Percentiles rank a stretch among this genome's conserved stretches.
phyloP scores from a whole-genome alignment of 2,329 filamentous ascomycete species.

The Phaeosphaeriaceae sp. region DNA sequence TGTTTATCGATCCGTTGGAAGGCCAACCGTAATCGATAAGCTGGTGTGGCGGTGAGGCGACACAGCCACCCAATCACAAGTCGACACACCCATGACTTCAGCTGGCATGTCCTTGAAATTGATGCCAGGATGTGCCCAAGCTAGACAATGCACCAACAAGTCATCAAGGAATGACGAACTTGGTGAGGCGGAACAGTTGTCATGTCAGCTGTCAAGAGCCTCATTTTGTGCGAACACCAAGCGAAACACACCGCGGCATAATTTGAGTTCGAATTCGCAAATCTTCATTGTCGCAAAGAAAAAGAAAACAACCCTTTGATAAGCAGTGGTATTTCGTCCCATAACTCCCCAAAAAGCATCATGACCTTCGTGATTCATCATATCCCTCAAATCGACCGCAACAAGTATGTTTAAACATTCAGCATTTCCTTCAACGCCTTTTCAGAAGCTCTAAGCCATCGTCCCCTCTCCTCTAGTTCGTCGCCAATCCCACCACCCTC shows the following conservation, averaged over 20 bases:
- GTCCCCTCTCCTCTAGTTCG: constrained; percentile 75
- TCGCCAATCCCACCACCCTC: constrained; percentile 69
- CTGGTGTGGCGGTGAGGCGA: constrained; percentile 26
- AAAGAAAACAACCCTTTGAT: not conserved
- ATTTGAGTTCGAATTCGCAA: too few species aligned
- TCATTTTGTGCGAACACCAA: not conserved
- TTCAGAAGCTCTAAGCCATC: constrained; percentile 78
- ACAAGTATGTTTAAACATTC: constrained; percentile 59
- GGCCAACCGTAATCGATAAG: constrained; percentile 34
- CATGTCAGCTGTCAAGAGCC: not conserved
- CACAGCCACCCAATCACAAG: constrained; percentile 22
- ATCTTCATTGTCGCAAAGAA: too few species aligned
- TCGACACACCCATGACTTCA: constrained; percentile 14
- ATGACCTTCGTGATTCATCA: too few species aligned
- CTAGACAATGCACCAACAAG: too few species aligned
- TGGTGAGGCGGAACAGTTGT: not conserved
- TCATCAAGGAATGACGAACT: not conserved
- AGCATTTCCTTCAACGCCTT: constrained; percentile 67
- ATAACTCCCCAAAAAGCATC: constrained; percentile 14
- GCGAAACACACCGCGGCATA: too few species aligned
- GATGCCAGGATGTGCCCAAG: not conserved
- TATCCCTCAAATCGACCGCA: too few species aligned
- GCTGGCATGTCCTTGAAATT: constrained; percentile 14
- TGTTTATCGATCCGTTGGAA: constrained; percentile 30
- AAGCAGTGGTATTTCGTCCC: constrained; percentile 17